Base-by-base conservation (phyloP, 116 monocot genomes). In the Dioscorea cayenensis region DNA sequence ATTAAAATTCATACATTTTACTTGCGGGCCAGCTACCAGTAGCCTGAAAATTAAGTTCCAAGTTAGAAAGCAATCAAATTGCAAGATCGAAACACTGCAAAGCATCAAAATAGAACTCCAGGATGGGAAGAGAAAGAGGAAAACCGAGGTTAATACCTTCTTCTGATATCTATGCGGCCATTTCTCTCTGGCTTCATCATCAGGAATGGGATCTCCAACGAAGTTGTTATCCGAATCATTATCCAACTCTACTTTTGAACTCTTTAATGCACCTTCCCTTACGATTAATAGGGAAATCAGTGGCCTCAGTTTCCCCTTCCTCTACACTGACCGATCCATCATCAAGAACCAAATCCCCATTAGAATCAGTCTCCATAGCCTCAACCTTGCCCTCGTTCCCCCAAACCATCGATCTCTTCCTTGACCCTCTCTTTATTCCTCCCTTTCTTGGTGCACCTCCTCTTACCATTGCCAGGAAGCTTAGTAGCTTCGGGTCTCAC, bases 131-230 rank as follows among this genome's bases (percentile, higher is more conserved):
- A 25, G 23, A 38, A 6, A 9, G 61, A 51, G n/a, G 7, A 5
- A 51, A 27, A 9, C n/a, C 1, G 18, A 51, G 67, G 32, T 32
- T 32, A 32, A 20, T 28, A 65, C 73, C 49, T 73, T 73, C 78
- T 78, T 71, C 21, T 49, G 19, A 66, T 83, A 83, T 60, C 83
- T 38, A 5, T 71, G 49, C 1, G 83, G 78, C 83, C 83, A 83
- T 55, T 67, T 28, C 65, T 59, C 16, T 58, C 11, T 36, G 0
- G 83, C 78, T 66, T 83, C 83, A 3, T 11, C 60, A 2, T 36
- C 52, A 2, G 71, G 52, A 63, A 83, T 65, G 0, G 71, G 71
- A 17, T 67, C 38, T 23, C 83, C 83, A 60, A 78, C 3, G 27
- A 83, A 76, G 14, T 29, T n/a, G 35, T 43, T 23, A 3, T 62